Evolutionary conservation across 495 filamentous ascomycete species (phyloP).

Genomic region (Penicillium psychrofluorescens): DNA sequence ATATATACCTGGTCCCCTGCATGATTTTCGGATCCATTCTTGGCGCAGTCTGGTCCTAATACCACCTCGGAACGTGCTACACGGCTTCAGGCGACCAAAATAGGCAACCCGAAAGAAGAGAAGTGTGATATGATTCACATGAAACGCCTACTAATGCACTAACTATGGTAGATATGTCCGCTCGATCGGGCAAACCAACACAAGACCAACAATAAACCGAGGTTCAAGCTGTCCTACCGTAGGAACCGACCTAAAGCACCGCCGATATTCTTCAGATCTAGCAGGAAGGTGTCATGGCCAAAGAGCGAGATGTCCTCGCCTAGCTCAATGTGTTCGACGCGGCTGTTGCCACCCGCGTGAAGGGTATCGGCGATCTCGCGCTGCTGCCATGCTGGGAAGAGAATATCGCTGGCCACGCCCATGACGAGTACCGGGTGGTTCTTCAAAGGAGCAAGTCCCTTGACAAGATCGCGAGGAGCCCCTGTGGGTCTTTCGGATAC

Average conservation of each 20-base stretch:
- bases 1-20: too few relatives aligned
- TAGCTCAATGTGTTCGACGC: conserved; percentile 79
- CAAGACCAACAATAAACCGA: not conserved
- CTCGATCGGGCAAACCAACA: not conserved
- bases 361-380: conserved; percentile 86
- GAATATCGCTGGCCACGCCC: conserved; percentile 90
- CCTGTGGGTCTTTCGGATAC: conserved; percentile 6
- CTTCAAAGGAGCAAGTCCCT: conserved; percentile 61
- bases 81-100: not conserved
- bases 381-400: conserved; percentile 99
- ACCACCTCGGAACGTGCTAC: too few relatives aligned
- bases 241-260: conserved; percentile 75
- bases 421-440: conserved; percentile 78
- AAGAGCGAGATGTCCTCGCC: conserved; percentile 89
- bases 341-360: conserved; percentile 63
- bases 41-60: too few relatives aligned
- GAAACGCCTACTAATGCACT: conserved; percentile 7
- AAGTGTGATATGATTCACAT: conserved; percentile 1
- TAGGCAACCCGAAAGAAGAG: not conserved
- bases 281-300: conserved; percentile 92
- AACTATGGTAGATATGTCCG: not conserved
- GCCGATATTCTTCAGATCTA: conserved; percentile 89
- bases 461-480: conserved; percentile 71
- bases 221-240: conserved; percentile 17
- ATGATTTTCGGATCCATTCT: too few relatives aligned